phyloP scores from a whole-genome alignment of 2,329 filamentous ascomycete genomes.

The Aspergillus sp. region DNA sequence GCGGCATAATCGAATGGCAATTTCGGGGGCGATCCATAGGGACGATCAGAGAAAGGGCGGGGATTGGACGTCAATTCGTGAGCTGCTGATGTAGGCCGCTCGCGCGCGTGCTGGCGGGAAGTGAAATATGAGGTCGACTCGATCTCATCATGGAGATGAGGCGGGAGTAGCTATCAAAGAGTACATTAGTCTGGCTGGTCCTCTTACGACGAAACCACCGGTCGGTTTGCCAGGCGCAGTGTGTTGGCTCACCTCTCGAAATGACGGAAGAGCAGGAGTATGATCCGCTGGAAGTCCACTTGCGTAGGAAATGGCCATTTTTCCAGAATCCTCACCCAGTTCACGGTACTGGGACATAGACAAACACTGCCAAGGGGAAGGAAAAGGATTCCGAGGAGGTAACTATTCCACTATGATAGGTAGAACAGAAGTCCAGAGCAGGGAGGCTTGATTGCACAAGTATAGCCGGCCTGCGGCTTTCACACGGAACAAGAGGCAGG shows the following conservation, averaged over 20 bases:
- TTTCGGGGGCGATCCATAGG: slow-evolving; percentile 24
- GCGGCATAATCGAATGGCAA: slow-evolving; percentile 27
- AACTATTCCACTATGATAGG: slow-evolving; percentile 3
- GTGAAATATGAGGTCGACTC: slow-evolving; percentile 41
- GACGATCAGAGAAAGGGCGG: slow-evolving; percentile 30
- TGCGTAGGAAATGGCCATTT: slow-evolving; percentile 44
- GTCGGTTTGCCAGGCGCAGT: not conserved
- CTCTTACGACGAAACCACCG: not conserved
- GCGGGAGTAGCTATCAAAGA: slow-evolving; percentile 37
- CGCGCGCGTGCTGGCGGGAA: slow-evolving; percentile 32
- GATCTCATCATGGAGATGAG: slow-evolving; percentile 46
- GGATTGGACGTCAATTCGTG: slow-evolving; percentile 35
- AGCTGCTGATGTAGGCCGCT: slow-evolving; percentile 31
- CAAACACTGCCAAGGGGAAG: slow-evolving; percentile 11
- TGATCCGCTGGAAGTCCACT: slow-evolving; percentile 35
- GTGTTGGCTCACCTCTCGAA: slow-evolving; percentile 38
- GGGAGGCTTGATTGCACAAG: slow-evolving; percentile 13
- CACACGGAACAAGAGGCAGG: not conserved
- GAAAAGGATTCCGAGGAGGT: slow-evolving; percentile 5
- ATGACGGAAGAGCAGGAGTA: slow-evolving; percentile 40
- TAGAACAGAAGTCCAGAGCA: not conserved
- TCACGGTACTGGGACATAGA: slow-evolving; percentile 42
- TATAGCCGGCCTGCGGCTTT: slow-evolving; percentile 25
- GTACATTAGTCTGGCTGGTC: slow-evolving; percentile 12
- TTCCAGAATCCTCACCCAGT: slow-evolving; percentile 35